Evolutionary conservation across 345 rosid genomes (phyloP).

Genomic region (Kandelia obovata): DNA sequence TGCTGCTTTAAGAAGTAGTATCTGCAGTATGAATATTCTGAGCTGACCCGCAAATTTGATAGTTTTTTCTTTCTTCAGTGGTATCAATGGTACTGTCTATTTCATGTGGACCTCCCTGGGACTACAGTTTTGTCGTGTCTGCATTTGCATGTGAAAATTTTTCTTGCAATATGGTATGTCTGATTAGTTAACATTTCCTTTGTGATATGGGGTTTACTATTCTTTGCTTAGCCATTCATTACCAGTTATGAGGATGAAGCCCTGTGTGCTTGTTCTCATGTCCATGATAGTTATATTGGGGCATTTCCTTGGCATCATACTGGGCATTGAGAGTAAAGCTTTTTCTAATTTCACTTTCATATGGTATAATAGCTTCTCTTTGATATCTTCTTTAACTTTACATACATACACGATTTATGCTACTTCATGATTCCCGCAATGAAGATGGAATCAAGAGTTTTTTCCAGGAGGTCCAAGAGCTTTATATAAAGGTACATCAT

Average conservation of each 20-base stretch:
- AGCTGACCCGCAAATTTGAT: not conserved
- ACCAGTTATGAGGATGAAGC: too few relatives aligned
- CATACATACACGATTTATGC: slow-evolving; percentile 85
- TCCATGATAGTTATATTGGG: too few relatives aligned
- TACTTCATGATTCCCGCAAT: slow-evolving; percentile 92
- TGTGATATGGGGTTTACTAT: too few relatives aligned
- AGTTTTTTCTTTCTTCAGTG: not conserved
- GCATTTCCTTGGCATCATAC: too few relatives aligned
- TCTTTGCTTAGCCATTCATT: too few relatives aligned
- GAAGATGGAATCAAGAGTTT: slow-evolving; percentile 98
- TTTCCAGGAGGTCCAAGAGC: slow-evolving; percentile 81
- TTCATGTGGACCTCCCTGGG: not conserved
- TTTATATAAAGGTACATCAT: slow-evolving; percentile 52
- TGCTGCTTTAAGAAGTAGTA: not conserved
- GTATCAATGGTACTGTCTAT: not conserved
- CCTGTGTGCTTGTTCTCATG: too few relatives aligned
- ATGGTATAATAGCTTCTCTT: not conserved
- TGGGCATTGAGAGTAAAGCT: too few relatives aligned
- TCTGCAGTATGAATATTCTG: not conserved
- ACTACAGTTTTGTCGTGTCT: too few relatives aligned
- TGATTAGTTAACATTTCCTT: too few relatives aligned
- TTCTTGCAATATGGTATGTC: too few relatives aligned
- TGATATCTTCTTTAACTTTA: slow-evolving; percentile 43
- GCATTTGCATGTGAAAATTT: too few relatives aligned
- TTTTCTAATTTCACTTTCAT: not conserved